Conservation (phyloP, 768 basidiomycete species). For the Lactifluus pinguis region DNA sequence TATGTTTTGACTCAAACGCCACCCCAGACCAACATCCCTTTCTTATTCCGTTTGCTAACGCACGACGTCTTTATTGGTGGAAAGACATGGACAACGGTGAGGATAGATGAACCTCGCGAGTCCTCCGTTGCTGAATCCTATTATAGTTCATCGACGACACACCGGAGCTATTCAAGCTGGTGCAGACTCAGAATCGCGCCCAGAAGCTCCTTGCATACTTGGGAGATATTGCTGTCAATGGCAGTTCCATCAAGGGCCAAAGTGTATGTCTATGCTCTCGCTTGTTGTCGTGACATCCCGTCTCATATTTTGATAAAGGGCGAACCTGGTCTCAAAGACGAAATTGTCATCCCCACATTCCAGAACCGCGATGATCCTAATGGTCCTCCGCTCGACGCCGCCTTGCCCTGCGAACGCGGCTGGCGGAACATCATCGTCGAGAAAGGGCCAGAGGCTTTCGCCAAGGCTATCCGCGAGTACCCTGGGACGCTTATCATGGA, state of each 20-base stretch:
- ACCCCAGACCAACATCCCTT: conserved; percentile 93
- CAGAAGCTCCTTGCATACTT: conserved; percentile 96
- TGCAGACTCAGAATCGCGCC: conserved; percentile 95
- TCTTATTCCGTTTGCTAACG: conserved; percentile 95
- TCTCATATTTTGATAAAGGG: conserved; percentile 36
- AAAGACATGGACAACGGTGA: conserved; percentile 94
- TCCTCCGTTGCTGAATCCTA: background rate
- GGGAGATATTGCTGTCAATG: conserved; percentile 96
- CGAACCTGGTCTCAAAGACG: conserved; percentile 88
- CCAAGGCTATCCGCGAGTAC: conserved; percentile 94
- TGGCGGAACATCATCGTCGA: conserved; percentile 99
- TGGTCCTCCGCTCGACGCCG: conserved; percentile 67
- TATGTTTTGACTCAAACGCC: background rate
- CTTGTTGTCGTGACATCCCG: background rate
- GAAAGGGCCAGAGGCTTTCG: conserved; percentile 95
- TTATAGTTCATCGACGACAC: conserved; percentile 96
- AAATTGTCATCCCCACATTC: conserved; percentile 76
- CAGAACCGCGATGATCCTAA: conserved; percentile 69
- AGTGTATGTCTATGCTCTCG: conserved; percentile 29
- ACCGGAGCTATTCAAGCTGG: conserved; percentile 97
- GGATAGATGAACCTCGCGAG: conserved; percentile 21
- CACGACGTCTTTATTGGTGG: conserved; percentile 94
- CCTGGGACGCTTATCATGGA: conserved; percentile 95
- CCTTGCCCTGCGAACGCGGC: conserved; percentile 74
- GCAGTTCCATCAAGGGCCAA: conserved; percentile 96